phyloP scores from a whole-genome alignment of 805 yeast genomes.

The Metschnikowia henanensis region DNA sequence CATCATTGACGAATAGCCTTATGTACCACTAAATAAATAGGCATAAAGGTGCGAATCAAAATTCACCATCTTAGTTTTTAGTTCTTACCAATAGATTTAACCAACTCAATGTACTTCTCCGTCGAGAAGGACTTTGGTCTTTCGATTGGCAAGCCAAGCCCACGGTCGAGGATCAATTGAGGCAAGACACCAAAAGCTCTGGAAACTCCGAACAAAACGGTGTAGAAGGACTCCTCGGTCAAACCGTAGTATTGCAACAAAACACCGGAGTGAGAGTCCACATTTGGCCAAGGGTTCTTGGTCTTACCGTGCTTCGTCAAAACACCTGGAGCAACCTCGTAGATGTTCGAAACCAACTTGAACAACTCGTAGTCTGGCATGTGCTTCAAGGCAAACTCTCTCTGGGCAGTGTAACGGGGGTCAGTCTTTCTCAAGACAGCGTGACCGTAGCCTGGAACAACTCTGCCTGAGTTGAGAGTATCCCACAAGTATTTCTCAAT shows the following conservation, averaged over 20 bases:
- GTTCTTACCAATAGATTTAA: conserved; percentile 23
- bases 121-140: conserved; percentile 61
- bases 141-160: conserved; percentile 76
- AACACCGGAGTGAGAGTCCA: conserved; percentile 78
- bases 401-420: conserved; percentile 76
- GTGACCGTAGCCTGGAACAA: conserved; percentile 88
- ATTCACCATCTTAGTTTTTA: conserved; percentile 11
- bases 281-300: conserved; percentile 84
- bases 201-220: conserved; percentile 81
- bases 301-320: conserved; percentile 79
- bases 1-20: conserved; percentile 10
- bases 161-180: conserved; percentile 78
- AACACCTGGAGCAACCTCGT: conserved; percentile 73
- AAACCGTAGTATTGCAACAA: conserved; percentile 79
- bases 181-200: conserved; percentile 79
- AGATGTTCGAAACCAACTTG: conserved; percentile 63
- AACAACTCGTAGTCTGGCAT: conserved; percentile 64
- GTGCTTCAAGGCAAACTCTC: conserved; percentile 62
- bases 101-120: conserved; percentile 26
- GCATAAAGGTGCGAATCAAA: conserved; percentile 5
- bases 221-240: conserved; percentile 70
- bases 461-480: conserved; percentile 69
- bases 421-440: conserved; percentile 83
- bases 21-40: conserved; percentile 19
- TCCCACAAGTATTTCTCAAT: conserved; percentile 72